Conservation (phyloP, 768 basidiomycete genomes). For the Lepiota brunneoincarnata region DNA sequence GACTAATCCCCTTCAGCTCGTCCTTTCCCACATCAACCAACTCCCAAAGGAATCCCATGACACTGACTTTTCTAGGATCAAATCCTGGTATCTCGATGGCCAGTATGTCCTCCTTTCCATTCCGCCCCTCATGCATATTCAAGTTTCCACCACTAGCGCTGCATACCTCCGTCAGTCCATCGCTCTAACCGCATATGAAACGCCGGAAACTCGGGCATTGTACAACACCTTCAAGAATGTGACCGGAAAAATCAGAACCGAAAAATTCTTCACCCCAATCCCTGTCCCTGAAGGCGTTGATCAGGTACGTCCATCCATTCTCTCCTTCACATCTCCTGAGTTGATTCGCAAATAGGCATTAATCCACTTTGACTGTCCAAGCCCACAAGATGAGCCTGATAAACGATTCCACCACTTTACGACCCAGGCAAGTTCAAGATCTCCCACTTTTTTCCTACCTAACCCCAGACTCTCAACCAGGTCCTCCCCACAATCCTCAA, state of each 20-base stretch:
- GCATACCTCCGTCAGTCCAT: conserved; percentile 87
- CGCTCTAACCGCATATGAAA: conserved; percentile 83
- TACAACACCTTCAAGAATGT: conserved; percentile 85
- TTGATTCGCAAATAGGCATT: conserved; percentile 49
- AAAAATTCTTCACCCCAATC: conserved; percentile 69
- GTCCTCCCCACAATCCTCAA: conserved; percentile 80
- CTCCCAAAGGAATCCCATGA: conserved; percentile 92
- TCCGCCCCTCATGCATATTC: neutral
- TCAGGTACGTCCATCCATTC: conserved; percentile 47
- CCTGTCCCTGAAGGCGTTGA: conserved; percentile 81
- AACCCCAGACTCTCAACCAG: too few relatives aligned
- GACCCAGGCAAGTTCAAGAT: conserved; percentile 54
- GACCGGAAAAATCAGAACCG: conserved; percentile 74
- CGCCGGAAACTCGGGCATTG: conserved; percentile 80
- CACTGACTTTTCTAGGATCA: conserved; percentile 94
- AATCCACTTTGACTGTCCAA: conserved; percentile 67
- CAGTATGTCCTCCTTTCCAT: conserved; percentile 48
- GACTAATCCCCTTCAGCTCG: conserved; percentile 49
- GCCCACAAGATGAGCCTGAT: conserved; percentile 77
- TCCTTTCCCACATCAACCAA: conserved; percentile 81
- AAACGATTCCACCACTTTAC: conserved; percentile 87
- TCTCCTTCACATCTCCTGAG: neutral
- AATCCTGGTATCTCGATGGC: conserved; percentile 96
- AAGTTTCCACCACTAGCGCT: conserved; percentile 48
- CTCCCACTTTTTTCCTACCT: neutral